A percentile compares a stretch with the other conserved stretches of the same genome.
Conservation (phyloP, 2,329 filamentous ascomycete genomes). For the Colletotrichum acutatum region DNA sequence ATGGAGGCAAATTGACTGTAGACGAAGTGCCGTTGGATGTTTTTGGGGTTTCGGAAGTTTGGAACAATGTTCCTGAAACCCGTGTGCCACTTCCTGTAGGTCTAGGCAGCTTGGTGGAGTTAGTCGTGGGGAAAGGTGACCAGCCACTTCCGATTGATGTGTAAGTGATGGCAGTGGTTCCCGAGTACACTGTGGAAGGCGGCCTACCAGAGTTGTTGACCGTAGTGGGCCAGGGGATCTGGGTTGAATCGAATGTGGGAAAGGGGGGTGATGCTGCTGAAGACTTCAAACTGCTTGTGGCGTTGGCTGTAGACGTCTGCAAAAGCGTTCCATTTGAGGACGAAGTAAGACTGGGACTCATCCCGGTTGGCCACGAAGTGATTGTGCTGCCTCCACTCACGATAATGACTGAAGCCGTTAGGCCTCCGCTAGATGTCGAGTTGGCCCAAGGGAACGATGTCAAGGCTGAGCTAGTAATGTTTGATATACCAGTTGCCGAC, state of each 20-base stretch:
- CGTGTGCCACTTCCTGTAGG: slow-evolving; percentile 3
- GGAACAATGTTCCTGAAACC: slow-evolving; percentile 9
- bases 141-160: background rate
- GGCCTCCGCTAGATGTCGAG: background rate
- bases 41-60: slow-evolving; percentile 5
- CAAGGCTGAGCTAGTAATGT: background rate
- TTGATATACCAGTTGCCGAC: background rate
- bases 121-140: slow-evolving; percentile 14
- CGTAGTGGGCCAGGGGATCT: background rate
- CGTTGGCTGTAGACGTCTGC: background rate
- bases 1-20: background rate
- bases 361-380: background rate
- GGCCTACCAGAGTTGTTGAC: background rate
- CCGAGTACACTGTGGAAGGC: background rate
- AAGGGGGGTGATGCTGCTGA: background rate
- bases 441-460: slow-evolving; percentile 17
- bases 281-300: background rate
- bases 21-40: background rate
- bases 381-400: background rate
- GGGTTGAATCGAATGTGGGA: background rate
- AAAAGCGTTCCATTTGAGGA: background rate
- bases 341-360: background rate
- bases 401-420: background rate
- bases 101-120: slow-evolving; percentile 1
- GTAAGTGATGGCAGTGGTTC: background rate